Percentiles rank a stretch among this genome's conserved stretches.
Conservation (phyloP, 768 basidiomycete species). For the Suillus cothurnatus region DNA sequence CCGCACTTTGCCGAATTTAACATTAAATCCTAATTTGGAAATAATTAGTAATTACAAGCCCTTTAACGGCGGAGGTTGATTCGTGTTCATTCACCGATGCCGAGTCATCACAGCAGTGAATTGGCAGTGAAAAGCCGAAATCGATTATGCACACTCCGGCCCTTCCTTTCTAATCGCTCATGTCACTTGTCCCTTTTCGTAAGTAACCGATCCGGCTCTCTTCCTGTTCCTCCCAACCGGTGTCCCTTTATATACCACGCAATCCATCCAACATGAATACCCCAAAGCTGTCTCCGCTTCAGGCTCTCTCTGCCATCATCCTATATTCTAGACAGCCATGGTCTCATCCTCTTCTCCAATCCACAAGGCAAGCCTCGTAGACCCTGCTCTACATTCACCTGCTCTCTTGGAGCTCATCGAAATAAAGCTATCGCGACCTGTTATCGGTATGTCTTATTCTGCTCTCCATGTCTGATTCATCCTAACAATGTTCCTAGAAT, state of each 20-base stretch:
- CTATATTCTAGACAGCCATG: conserved; percentile 15
- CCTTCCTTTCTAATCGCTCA: conserved; percentile 31
- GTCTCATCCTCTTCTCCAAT: conserved; percentile 31
- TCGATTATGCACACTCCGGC: conserved; percentile 1
- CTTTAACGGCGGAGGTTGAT: neutral
- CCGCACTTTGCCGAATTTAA: conserved; percentile 11
- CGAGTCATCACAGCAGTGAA: conserved; percentile 1
- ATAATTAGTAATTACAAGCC: conserved; percentile 11
- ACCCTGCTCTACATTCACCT: conserved; percentile 62
- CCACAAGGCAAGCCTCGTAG: conserved; percentile 58
- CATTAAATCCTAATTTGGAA: conserved; percentile 6
- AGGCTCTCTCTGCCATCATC: conserved; percentile 8
- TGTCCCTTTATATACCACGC: conserved; percentile 35
- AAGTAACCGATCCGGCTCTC: conserved; percentile 38
- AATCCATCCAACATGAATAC: conserved; percentile 17
- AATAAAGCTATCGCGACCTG: conserved; percentile 56
- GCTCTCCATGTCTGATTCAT: neutral
- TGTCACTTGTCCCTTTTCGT: conserved; percentile 31
- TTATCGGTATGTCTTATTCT: conserved; percentile 58
- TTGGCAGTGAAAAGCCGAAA: neutral
- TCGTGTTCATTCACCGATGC: neutral
- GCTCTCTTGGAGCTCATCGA: conserved; percentile 71
- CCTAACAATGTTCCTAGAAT: conserved; percentile 46
- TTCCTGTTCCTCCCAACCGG: conserved; percentile 17
- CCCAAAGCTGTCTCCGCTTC: conserved; percentile 3